Evolutionary conservation across 2,329 filamentous ascomycete genomes (phyloP), one percentile per base, ranked within the genome.

Genomic region (Penicillium italicum): DNA sequence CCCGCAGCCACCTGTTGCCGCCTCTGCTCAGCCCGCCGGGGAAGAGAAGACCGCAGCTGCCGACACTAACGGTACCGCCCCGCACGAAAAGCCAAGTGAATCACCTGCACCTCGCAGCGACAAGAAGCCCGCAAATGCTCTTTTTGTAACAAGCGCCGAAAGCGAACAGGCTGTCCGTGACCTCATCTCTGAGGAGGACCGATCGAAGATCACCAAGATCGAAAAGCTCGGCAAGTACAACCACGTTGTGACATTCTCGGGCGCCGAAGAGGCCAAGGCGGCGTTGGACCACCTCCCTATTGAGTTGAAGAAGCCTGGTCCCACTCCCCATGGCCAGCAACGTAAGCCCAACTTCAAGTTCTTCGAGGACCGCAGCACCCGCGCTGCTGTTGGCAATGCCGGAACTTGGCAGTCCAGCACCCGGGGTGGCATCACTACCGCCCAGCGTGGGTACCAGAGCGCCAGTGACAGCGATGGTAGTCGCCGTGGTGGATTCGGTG

Each of bases 91-190:
- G 58, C 55, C 69, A 12, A 59, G 66, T 10, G 74, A 78, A 34
- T 73, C 72, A 8, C 66, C 87, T 48, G 70, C 76, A 18, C 85
- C 89, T 60, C 86, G 85, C 72, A 63, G 77, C 5, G 82, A 82
- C 7, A 82, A 77, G 68, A 83, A 91, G 67, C 85, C 83, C 63
- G 90, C 88, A 64, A 87, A 91, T 66, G 93, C 90, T 46, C 83
- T 99, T 20, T 99, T 97, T 74, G 86, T 99, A 58, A 90, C 89
- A 77, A 92, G 92, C 67, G 86, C 92, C 22, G 89, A 86, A 66
- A 88, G 84, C 51, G 90, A 93, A 62, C 90, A 96, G 31, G 89
- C 92, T 58, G 88, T 90, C 36, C 87, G 88, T 54, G 86, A 90
- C 33, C 80, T 96, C 24, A 93, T 99, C 70, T 80, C 85, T 1